Conservation (phyloP, 495 filamentous ascomycete genomes). For the Lasiosphaeria hispida region DNA sequence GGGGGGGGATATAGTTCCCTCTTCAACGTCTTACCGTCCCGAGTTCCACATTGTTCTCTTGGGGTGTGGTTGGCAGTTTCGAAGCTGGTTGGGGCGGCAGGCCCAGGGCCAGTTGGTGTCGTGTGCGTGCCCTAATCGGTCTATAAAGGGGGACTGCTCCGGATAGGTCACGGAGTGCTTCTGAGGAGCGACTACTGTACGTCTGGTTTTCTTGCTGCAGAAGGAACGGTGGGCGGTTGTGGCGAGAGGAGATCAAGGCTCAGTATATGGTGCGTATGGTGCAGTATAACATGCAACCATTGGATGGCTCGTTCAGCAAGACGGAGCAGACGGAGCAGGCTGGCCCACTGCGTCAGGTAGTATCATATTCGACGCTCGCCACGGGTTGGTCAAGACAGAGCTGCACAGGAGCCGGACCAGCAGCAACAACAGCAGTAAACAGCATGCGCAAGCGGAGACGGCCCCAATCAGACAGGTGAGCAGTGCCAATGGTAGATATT, state of each 20-base stretch:
- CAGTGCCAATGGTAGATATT: constrained; percentile 34
- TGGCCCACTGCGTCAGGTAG: constrained; percentile 26
- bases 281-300: constrained; percentile 7
- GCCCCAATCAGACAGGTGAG: constrained; percentile 16
- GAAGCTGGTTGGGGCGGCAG: neutral
- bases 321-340: constrained; percentile 22
- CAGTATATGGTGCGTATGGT: constrained; percentile 19
- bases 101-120: neutral
- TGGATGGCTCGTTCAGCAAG: constrained; percentile 15
- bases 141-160: constrained; percentile 8
- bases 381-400: constrained; percentile 24
- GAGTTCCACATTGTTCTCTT: constrained; percentile 24
- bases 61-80: constrained; percentile 2
- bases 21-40: constrained; percentile 27
- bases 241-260: constrained; percentile 16
- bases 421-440: constrained; percentile 19
- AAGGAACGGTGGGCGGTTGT: constrained; percentile 16
- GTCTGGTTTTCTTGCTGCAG: constrained; percentile 11
- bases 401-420: constrained; percentile 18
- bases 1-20: constrained; percentile 11
- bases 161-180: constrained; percentile 7
- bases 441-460: constrained; percentile 19
- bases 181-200: constrained; percentile 10
- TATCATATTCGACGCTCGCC: constrained; percentile 25
- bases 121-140: constrained; percentile 4